Evolutionary conservation across 169 alveolate genomes (phyloP).

Genomic region (Amoebophrya sp.): DNA sequence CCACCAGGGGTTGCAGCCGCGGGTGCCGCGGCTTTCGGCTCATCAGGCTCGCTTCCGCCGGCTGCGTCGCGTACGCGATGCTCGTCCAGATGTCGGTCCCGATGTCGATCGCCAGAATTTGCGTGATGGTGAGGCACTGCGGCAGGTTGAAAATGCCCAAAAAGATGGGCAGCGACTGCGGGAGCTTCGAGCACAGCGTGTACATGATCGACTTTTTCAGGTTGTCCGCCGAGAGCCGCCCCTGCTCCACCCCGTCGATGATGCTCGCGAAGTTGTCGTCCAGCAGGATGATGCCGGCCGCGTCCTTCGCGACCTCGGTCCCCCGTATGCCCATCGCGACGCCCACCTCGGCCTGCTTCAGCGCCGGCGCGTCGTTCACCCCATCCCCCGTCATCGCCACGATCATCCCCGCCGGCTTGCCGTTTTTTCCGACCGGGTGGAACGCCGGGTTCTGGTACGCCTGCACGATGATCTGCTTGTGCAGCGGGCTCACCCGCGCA

Average conservation of each 20-base stretch:
- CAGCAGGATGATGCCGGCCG: conserved; percentile 96
- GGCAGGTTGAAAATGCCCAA: not conserved
- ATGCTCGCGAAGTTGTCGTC: conserved; percentile 94
- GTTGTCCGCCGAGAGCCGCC: conserved; percentile 60
- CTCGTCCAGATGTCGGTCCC: conserved; percentile 27
- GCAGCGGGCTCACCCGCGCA: conserved; percentile 29
- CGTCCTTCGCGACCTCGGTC: conserved; percentile 99
- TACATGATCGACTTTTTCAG: conserved; percentile 37
- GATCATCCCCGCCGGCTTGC: conserved; percentile 47
- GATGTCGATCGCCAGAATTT: conserved; percentile 26
- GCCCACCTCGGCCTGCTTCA: conserved; percentile 96
- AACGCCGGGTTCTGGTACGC: conserved; percentile 26
- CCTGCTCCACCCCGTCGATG: conserved; percentile 63
- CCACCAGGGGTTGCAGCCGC: conserved; percentile 18
- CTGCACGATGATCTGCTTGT: conserved; percentile 27
- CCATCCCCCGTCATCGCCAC: conserved; percentile 99
- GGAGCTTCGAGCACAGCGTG: conserved; percentile 26
- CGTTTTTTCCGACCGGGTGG: no score
- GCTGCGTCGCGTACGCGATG: conserved; percentile 24
- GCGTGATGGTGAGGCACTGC: conserved; percentile 25
- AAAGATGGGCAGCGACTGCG: not conserved
- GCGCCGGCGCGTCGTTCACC: conserved; percentile 99
- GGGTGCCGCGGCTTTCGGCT: conserved; percentile 20
- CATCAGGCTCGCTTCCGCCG: conserved; percentile 21
- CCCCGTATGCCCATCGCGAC: conserved; percentile 98